Conservation (phyloP, 1,284 basidiomycete genomes). For the Polyporus tsugae region DNA sequence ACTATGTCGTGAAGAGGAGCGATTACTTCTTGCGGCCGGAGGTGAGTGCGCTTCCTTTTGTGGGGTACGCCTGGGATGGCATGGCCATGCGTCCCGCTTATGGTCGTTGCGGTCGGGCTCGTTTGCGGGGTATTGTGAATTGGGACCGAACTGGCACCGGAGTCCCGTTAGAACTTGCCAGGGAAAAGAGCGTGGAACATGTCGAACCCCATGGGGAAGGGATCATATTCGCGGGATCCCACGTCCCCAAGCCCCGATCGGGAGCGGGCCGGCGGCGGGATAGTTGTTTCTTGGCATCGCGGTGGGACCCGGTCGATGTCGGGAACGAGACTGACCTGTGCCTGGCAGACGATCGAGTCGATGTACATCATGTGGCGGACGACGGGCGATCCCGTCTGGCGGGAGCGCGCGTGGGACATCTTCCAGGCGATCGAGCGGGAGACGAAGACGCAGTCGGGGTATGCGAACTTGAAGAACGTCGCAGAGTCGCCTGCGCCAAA, state of each 20-base stretch:
- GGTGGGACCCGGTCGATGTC: not conserved
- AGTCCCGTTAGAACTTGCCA: not conserved
- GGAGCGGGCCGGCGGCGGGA: not conserved
- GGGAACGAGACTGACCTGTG: not conserved
- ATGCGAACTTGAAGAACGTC: constrained; percentile 62
- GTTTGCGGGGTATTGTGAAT: not conserved
- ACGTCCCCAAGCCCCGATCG: not conserved
- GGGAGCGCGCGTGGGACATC: constrained; percentile 78
- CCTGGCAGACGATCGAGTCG: constrained; percentile 68
- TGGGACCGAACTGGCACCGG: not conserved
- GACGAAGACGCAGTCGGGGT: constrained; percentile 60
- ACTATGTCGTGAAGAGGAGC: constrained; percentile 47
- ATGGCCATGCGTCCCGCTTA: no score
- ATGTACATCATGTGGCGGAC: constrained; percentile 75
- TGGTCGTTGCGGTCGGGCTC: not conserved
- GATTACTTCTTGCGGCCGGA: constrained; percentile 71
- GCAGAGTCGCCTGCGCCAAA: constrained; percentile 45
- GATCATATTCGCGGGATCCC: not conserved
- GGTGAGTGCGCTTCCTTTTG: constrained; percentile 45
- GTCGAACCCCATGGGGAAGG: not conserved
- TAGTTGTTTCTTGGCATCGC: not conserved
- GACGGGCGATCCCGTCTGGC: constrained; percentile 72
- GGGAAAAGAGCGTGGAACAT: not conserved
- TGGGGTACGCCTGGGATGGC: not conserved
- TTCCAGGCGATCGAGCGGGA: constrained; percentile 74